phyloP scores from a whole-genome alignment of 2,329 filamentous ascomycete genomes.

The Apiospora rasikravindrae region DNA sequence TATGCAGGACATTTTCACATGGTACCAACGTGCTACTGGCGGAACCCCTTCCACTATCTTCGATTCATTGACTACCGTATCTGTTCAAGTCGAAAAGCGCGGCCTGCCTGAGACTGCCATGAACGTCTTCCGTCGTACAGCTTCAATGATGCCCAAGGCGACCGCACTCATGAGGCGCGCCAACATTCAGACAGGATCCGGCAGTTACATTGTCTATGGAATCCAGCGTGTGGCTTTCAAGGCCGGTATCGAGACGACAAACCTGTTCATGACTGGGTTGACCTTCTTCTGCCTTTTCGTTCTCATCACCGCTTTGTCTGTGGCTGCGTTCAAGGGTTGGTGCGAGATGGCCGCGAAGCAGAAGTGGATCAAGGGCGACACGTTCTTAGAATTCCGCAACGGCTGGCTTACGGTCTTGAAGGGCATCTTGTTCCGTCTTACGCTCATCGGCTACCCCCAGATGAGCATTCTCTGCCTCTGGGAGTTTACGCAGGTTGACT shows the following conservation, averaged over 20 bases:
- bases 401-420: constrained; percentile 86
- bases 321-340: constrained; percentile 75
- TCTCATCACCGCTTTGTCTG: constrained; percentile 69
- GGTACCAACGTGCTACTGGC: constrained; percentile 87
- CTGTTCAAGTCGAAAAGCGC: constrained; percentile 73
- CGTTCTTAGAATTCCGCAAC: constrained; percentile 85
- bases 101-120: constrained; percentile 40
- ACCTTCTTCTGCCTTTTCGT: constrained; percentile 83
- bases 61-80: constrained; percentile 70
- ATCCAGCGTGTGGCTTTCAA: constrained; percentile 85
- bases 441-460: constrained; percentile 84
- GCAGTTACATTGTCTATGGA: constrained; percentile 66
- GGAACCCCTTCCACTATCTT: constrained; percentile 77
- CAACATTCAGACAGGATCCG: constrained; percentile 48
- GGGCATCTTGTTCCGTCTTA: constrained; percentile 83
- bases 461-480: constrained; percentile 84
- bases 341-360: constrained; percentile 74
- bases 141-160: constrained; percentile 35
- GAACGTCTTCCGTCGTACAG: constrained; percentile 36
- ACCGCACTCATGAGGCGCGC: constrained; percentile 51
- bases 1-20: constrained; percentile 79
- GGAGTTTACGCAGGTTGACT: constrained; percentile 82
- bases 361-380: constrained; percentile 77
- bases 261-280: constrained; percentile 84
- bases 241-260: constrained; percentile 78